Percentiles rank a stretch among this genome's conserved stretches.
phyloP scores from a whole-genome alignment of 2,329 filamentous ascomycete genomes.

The Phialophora macrospora region DNA sequence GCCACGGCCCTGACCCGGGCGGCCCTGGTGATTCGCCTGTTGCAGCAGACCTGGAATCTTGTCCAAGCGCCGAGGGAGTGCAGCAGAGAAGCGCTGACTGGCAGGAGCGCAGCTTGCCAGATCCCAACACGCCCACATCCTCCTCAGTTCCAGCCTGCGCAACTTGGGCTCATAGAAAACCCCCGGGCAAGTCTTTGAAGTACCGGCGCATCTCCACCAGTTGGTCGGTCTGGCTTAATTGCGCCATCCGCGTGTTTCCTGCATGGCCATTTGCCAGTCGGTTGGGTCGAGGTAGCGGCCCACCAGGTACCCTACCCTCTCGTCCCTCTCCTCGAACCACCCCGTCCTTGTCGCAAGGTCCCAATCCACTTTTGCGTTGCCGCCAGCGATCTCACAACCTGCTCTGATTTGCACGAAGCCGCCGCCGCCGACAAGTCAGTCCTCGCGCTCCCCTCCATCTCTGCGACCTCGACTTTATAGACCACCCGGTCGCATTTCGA shows the following conservation, averaged over 20 bases:
- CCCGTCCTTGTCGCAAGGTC: conserved; percentile 22
- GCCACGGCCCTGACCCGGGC: background rate
- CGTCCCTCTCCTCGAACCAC: conserved; percentile 1
- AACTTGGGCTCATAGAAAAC: background rate
- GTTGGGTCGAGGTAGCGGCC: background rate
- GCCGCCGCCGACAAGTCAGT: conserved; percentile 7
- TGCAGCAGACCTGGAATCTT: conserved; percentile 14
- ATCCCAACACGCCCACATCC: background rate
- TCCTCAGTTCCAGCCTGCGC: background rate
- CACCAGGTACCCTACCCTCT: background rate
- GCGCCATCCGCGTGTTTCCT: conserved; percentile 32
- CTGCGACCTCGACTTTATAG: conserved; percentile 14
- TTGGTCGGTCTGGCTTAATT: conserved; percentile 25
- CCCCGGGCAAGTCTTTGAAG: background rate
- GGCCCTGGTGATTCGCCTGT: conserved; percentile 17
- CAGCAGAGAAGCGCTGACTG: conserved; percentile 5
- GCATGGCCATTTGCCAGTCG: conserved; percentile 17
- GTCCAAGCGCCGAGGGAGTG: conserved; percentile 13
- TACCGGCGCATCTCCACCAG: conserved; percentile 16
- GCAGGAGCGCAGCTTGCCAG: background rate
- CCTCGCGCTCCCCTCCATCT: conserved; percentile 1
- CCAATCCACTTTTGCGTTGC: conserved; percentile 19
- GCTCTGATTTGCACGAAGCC: conserved; percentile 17
- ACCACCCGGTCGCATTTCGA: conserved; percentile 13
- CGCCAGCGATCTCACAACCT: conserved; percentile 16